Base-by-base conservation (phyloP, 139 green algal genomes). In the Asterochloris sp. region DNA sequence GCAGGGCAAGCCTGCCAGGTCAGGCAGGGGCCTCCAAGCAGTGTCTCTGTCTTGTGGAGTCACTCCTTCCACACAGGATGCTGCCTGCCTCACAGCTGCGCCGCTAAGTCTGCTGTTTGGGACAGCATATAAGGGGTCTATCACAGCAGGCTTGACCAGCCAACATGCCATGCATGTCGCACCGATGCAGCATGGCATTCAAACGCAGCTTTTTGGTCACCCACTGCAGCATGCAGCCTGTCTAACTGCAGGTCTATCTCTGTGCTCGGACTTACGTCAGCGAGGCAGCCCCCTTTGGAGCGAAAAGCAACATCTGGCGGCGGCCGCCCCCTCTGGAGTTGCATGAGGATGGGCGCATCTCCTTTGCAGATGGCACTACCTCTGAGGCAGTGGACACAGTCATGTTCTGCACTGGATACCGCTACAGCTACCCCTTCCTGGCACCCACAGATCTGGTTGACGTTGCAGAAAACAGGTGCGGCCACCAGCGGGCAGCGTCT, bases 341-440 rank as follows among this genome's bases (percentile, higher is more conserved):
- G 62, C 29, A 68, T 24, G 47, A 74, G 23, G 88, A 92, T 71
- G 86, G 90, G 24, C 77, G 73, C 15, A 86, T 90, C 1, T 62
- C 69, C 0, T 92, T 93, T 66, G 78, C 81, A 62, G 87, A 88
- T 73, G 91, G 90, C 21, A 73, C 62, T 8, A 67, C 15, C 1
- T 47, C 84, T 0, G 54, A 82, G 14, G n/a, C 78, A 15, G 79
- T 95, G 29, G 89, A 95, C 68, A 54, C 64, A 14, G 79, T 94
- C 19, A 79, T 95, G 71, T 92, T 89, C 63, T 87, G 81, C 78
- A 94, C 91, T 63, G 89, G 91, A 66, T 95, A 95, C 78, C 24
- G 79, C 14, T 95, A 95, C 74, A 78, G 24, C 26, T 93, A 94
- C 73, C 89, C 89, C 13, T 95, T 95, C 80, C 73, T 95, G 23